Base-by-base conservation (phyloP, 495 filamentous ascomycete species). In the Halenospora varia region DNA sequence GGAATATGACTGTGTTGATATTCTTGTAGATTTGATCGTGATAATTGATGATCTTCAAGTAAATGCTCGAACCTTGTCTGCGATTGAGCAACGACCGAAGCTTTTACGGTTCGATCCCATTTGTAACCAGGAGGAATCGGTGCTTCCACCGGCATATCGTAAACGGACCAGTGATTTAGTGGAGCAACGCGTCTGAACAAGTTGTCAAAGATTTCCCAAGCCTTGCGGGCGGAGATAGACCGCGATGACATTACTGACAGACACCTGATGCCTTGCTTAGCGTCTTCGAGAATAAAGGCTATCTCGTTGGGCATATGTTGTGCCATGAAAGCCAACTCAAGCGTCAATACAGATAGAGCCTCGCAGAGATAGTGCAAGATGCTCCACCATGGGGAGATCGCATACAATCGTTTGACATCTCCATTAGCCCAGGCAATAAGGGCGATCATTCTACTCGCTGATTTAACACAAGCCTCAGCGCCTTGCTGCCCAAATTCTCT, bases 281-380 rank as follows among this genome's bases (percentile, higher is more conserved):
- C 71, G 9, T 82, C 79, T 24, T 75, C 75, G 0, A 79, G 71
- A 3, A 84, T 71, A 46, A 76, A 74, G 3, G 68, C 69, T 0
- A 72, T 71, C 55, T 82, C 77, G 40, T 79, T 71, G 1, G 80
- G 78, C n/a, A 79, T 77, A 64, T 84, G 80, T 56, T 81, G 74
- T 13, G 73, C 72, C 25, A 69, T 66, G 56, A 79, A 82, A 17
- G 79, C 69, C 42, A 84, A 75, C 52, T 87, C 85, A 10, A 85
- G 66, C 35, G 87, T 72, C 2, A 88, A 70, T 1, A 87, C 74
- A 0, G 76, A 77, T 0, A 78, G 72, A 15, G 84, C 79, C 67
- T 85, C 82, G 71, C 83, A 85, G 15, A 87, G 65, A 45, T 82
- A 82, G 65, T 87, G 85, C 0, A 87, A 65, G 4, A 79, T 72